phyloP scores from a whole-genome alignment of 805 yeast species.

The Lachancea nothofagi region DNA sequence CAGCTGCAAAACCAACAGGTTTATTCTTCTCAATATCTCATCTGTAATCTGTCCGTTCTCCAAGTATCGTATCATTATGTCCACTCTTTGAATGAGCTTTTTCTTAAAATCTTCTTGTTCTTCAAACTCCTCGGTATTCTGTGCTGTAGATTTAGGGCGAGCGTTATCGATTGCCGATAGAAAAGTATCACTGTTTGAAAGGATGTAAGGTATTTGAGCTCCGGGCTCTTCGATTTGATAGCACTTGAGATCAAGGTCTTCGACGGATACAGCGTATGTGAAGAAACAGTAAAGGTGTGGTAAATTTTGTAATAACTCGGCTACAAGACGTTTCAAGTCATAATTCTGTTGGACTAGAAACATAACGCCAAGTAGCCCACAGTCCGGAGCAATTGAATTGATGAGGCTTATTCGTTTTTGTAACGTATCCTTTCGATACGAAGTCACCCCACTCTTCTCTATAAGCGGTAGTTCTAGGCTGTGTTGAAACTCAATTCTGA shows the following conservation, averaged over 20 bases:
- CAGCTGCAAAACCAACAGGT: conserved; percentile 20
- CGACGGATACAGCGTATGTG: background rate
- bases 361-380: conserved; percentile 2
- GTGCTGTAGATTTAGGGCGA: background rate
- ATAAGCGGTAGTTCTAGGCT: conserved; percentile 3
- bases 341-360: conserved; percentile 1
- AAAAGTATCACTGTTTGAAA: conserved; percentile 1
- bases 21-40: conserved; percentile 17
- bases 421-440: background rate
- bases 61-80: conserved; percentile 20
- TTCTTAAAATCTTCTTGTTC: conserved; percentile 6
- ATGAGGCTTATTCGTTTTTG: conserved; percentile 2
- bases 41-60: conserved; percentile 12
- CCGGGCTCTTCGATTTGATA: background rate
- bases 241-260: conserved; percentile 1
- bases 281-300: background rate
- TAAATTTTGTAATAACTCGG: background rate
- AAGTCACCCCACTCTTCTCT: background rate
- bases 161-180: conserved; percentile 1
- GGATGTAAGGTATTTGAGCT: background rate
- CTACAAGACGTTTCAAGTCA: background rate
- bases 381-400: background rate
- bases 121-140: background rate
- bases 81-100: conserved; percentile 15
- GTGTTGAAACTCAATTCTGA: background rate